phyloP scores from a whole-genome alignment of 129 eudicot species.

The Tanacetum coccineum region DNA sequence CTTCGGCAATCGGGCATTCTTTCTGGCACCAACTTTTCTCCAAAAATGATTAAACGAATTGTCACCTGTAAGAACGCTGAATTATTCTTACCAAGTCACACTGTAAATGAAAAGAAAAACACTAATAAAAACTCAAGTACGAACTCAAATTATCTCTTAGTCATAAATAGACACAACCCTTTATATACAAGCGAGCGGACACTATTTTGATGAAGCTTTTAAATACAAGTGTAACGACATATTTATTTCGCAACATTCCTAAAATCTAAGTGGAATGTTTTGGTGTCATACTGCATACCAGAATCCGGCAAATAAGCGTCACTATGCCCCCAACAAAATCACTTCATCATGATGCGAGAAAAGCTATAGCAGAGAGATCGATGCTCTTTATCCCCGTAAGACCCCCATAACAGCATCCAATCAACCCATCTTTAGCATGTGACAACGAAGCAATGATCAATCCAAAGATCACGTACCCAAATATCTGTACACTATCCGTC shows the following conservation, averaged over 20 bases:
- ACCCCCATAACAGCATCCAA: constrained; percentile 94
- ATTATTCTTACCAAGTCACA: neutral
- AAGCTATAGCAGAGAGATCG: too few species aligned
- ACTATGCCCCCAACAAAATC: constrained; percentile 78
- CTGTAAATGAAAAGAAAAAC: too few species aligned
- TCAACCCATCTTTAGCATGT: constrained; percentile 83
- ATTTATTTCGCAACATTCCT: too few species aligned
- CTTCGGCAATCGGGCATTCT: constrained; percentile 94
- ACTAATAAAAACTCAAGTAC: too few species aligned
- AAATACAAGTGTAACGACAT: too few species aligned
- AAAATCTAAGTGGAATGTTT: too few species aligned
- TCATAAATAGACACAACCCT: too few species aligned
- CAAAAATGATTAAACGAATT: constrained; percentile 77
- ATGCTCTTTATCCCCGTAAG: constrained; percentile 90
- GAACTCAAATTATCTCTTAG: too few species aligned
- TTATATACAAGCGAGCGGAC: too few species aligned
- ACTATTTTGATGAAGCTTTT: too few species aligned
- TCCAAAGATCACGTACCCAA: constrained; percentile 88
- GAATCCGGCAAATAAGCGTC: constrained; percentile 83
- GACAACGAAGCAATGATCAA: constrained; percentile 87
- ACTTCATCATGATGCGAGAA: constrained; percentile 97
- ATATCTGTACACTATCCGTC: constrained; percentile 89
- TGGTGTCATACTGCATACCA: constrained; percentile 66
- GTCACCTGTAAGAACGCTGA: constrained; percentile 43
- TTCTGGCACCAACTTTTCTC: constrained; percentile 69